phyloP scores from a whole-genome alignment of 768 basidiomycete species.

The Nevesoporus exiguus region DNA sequence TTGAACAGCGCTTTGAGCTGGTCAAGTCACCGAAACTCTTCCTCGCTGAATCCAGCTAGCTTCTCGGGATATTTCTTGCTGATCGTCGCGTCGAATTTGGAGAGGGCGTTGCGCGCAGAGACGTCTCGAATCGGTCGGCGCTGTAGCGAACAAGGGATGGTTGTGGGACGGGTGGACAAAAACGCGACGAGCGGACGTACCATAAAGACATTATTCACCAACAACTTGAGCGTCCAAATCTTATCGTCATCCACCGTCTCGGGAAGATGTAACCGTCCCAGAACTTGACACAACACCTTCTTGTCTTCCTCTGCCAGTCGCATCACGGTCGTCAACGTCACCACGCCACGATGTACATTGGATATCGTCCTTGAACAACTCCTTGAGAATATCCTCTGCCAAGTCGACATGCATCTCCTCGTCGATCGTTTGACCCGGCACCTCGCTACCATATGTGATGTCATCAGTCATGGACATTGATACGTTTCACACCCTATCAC shows the following conservation, averaged over 20 bases:
- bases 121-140: conserved; percentile 58
- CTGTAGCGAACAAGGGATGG: conserved; percentile 26
- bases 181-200: background rate
- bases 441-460: too few relatives aligned
- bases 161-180: background rate
- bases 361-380: conserved; percentile 45
- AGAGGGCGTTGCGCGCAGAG: conserved; percentile 63
- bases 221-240: conserved; percentile 56
- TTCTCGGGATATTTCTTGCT: conserved; percentile 70
- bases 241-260: conserved; percentile 67
- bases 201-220: conserved; percentile 44
- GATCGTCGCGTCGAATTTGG: conserved; percentile 63
- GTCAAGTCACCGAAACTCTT: conserved; percentile 63
- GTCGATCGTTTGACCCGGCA: conserved; percentile 27
- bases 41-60: conserved; percentile 75
- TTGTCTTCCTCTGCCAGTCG: conserved; percentile 45
- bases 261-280: conserved; percentile 64
- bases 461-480: too few relatives aligned
- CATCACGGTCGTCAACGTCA: background rate
- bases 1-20: conserved; percentile 61
- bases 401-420: conserved; percentile 52
- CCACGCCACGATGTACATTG: conserved; percentile 53
- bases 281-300: conserved; percentile 60
- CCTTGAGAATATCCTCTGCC: conserved; percentile 48
- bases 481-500: too few relatives aligned